A percentile compares a stretch with the other conserved stretches of the same genome.
These are phyloP conservation scores for Gymnopilus dilepis DNA, from an alignment of 768 basidiomycete genomes.

Conservation along the genomic window DNA sequence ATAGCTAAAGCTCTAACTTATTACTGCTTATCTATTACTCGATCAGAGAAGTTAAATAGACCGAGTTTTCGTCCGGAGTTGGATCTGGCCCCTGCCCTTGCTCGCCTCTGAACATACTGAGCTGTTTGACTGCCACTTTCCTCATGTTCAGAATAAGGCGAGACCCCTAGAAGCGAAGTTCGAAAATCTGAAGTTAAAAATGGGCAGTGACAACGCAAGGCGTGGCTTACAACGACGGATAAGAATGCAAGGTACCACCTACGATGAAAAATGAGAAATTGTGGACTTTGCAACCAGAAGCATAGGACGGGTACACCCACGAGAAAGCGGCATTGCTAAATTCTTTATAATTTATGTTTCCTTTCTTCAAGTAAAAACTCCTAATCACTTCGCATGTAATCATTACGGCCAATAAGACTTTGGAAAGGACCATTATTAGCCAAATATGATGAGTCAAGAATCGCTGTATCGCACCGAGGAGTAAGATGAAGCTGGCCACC, in stretches of 20 bases:
- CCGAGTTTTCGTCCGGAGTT: not conserved
- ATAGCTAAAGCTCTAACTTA: not conserved
- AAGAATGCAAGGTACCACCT: not conserved
- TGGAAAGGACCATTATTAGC: no score
- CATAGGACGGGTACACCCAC: not conserved
- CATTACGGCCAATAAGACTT: not conserved
- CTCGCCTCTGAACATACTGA: not conserved
- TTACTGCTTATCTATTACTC: not conserved
- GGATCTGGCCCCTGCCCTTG: not conserved
- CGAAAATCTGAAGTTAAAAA: not conserved
- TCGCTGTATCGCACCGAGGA: conserved; percentile 10
- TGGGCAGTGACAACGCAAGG: not conserved
- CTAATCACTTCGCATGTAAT: not conserved
- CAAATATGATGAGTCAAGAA: not conserved
- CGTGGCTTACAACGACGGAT: not conserved
- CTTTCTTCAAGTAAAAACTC: not conserved
- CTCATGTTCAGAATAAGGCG: conserved; percentile 17
- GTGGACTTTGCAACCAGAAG: not conserved
- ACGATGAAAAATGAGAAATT: no score
- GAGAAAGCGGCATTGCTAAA: not conserved
- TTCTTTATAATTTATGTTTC: not conserved
- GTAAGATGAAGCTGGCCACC: conserved; percentile 16
- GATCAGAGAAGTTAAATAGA: conserved; percentile 2
- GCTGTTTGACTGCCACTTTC: conserved; percentile 2
- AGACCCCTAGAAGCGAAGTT: not conserved